A percentile compares a stretch with the other conserved stretches of the same genome.
Conservation (phyloP, 495 filamentous ascomycete species). For the Talaromyces adpressus region DNA sequence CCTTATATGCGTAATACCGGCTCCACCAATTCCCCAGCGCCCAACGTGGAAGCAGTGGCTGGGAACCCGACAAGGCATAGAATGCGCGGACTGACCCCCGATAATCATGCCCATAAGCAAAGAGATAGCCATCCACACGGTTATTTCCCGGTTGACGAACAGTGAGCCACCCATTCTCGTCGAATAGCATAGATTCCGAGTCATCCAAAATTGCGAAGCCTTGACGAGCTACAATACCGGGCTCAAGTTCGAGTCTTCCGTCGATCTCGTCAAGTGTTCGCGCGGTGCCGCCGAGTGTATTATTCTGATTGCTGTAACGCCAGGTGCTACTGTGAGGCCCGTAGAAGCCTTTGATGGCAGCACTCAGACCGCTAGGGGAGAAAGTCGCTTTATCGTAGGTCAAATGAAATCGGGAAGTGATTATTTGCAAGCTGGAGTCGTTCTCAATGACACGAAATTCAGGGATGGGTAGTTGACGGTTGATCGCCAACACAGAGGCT, state of each 20-base stretch:
- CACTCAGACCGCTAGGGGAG: conserved; percentile 33
- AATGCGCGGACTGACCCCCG: conserved; percentile 46
- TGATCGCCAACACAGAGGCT: conserved; percentile 48
- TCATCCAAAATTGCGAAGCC: conserved; percentile 47
- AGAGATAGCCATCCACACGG: conserved; percentile 50
- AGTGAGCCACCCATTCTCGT: conserved; percentile 40
- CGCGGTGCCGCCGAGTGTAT: conserved; percentile 45
- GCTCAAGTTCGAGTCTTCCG: conserved; percentile 39
- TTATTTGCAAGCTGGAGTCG: conserved; percentile 36
- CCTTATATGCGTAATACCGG: conserved; percentile 46
- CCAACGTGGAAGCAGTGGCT: conserved; percentile 49
- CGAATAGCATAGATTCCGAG: conserved; percentile 50
- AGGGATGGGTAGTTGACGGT: conserved; percentile 40
- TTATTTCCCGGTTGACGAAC: conserved; percentile 25
- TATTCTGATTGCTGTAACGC: conserved; percentile 35
- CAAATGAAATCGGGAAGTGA: conserved; percentile 43
- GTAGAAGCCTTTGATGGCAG: conserved; percentile 26
- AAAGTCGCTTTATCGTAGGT: conserved; percentile 45
- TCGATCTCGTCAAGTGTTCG: conserved; percentile 47
- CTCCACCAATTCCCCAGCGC: conserved; percentile 60
- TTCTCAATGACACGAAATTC: conserved; percentile 34
- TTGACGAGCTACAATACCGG: conserved; percentile 39
- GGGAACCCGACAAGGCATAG: conserved; percentile 46
- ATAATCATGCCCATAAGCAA: conserved; percentile 49
- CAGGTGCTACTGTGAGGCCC: conserved; percentile 29